phyloP scores from a whole-genome alignment of 2,329 filamentous ascomycete genomes.

The Trichophyton schoenleinii region DNA sequence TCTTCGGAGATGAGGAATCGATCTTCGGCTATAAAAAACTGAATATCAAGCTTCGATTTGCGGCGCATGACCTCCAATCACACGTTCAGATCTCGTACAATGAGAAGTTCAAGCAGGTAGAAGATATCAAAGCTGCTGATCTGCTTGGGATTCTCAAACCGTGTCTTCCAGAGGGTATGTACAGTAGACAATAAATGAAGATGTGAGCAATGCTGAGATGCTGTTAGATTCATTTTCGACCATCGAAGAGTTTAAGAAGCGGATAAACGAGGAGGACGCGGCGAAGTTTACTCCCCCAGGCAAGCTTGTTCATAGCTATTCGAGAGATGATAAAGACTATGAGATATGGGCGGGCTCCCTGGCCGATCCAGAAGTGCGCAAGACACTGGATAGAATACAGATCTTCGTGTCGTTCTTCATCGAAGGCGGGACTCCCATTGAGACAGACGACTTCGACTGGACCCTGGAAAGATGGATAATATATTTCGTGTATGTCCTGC shows the following conservation, averaged over 20 bases:
- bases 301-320: constrained; percentile 52
- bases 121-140: constrained; percentile 57
- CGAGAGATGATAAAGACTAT: constrained; percentile 50
- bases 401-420: constrained; percentile 78
- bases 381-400: constrained; percentile 68
- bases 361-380: constrained; percentile 53
- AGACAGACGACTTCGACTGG: constrained; percentile 58
- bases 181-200: neutral
- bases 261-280: constrained; percentile 34
- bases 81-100: constrained; percentile 58
- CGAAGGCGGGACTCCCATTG: constrained; percentile 74
- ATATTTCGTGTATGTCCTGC: constrained; percentile 58
- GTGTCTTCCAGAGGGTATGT: constrained; percentile 55
- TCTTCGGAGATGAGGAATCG: constrained; percentile 84
- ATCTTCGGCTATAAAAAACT: constrained; percentile 84
- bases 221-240: constrained; percentile 53
- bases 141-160: constrained; percentile 51
- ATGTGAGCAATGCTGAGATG: constrained; percentile 5
- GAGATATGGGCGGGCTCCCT: constrained; percentile 78
- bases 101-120: constrained; percentile 57
- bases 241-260: constrained; percentile 48
- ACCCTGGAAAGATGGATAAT: constrained; percentile 73
- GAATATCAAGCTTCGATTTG: constrained; percentile 59
- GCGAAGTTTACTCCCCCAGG: constrained; percentile 61
- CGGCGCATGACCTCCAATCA: constrained; percentile 64